phyloP scores from a whole-genome alignment of 1,284 basidiomycete species.

The Wolfiporia cocos region DNA sequence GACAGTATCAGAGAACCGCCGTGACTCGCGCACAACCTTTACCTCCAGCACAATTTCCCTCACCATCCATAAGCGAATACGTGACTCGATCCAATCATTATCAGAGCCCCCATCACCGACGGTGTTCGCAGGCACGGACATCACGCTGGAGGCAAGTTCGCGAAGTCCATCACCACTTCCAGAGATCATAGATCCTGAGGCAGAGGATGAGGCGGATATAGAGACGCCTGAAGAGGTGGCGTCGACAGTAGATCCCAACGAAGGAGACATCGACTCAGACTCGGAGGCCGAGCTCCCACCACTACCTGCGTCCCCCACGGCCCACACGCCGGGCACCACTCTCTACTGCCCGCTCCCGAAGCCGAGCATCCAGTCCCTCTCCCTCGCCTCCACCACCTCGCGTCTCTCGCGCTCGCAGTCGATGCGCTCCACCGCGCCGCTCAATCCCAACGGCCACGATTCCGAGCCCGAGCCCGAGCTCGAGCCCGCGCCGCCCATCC shows the following conservation, averaged over 20 bases:
- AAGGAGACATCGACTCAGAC: background rate
- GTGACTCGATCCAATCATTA: constrained; percentile 17
- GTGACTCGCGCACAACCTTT: constrained; percentile 24
- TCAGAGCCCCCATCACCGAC: constrained; percentile 10
- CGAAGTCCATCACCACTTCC: too few relatives aligned
- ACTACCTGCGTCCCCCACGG: background rate
- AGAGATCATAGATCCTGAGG: too few relatives aligned
- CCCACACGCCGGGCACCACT: background rate
- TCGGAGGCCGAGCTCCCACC: background rate
- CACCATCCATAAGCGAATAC: constrained; percentile 6
- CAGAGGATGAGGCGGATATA: background rate
- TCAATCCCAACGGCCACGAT: constrained; percentile 7
- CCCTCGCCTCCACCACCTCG: constrained; percentile 10
- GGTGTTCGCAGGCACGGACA: constrained; percentile 1
- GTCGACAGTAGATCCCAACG: background rate
- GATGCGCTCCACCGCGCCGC: constrained; percentile 6
- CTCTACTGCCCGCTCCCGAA: constrained; percentile 1
- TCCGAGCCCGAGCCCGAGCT: constrained; percentile 5
- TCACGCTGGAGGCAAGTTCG: too few relatives aligned
- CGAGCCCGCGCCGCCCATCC: constrained; percentile 5
- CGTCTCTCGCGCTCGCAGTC: constrained; percentile 9
- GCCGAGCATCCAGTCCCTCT: constrained; percentile 12
- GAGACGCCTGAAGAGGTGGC: background rate
- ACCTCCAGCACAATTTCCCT: constrained; percentile 16
- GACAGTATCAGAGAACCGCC: constrained; percentile 10